These are phyloP conservation scores for Penium margaritaceum DNA, from an alignment of 139 green algal species.

Conservation along the genomic window DNA sequence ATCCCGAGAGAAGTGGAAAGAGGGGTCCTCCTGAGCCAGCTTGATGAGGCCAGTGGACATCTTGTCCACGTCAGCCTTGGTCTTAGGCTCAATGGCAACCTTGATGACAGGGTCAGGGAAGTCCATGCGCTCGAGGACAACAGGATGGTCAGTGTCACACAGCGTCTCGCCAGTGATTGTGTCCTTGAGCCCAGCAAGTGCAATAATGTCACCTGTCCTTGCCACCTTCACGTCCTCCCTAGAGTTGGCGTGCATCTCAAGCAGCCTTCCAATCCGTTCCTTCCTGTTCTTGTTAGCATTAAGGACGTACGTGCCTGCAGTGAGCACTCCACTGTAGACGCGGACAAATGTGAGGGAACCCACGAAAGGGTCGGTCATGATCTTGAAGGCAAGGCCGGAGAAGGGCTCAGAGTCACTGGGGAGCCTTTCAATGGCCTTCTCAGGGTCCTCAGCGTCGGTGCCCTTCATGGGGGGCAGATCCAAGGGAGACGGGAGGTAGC, in stretches of 20 bases:
- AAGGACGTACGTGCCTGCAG: slow-evolving; percentile 74
- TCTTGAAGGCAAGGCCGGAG: slow-evolving; percentile 95
- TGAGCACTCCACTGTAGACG: slow-evolving; percentile 76
- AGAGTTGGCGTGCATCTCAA: slow-evolving; percentile 98
- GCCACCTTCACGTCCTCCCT: slow-evolving; percentile 87
- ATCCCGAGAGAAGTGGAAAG: slow-evolving; percentile 86
- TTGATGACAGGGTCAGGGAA: slow-evolving; percentile 99
- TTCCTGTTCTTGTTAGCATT: slow-evolving; percentile 93
- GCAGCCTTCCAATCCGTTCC: slow-evolving; percentile 90
- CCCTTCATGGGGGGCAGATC: slow-evolving; percentile 63
- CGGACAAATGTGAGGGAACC: slow-evolving; percentile 90
- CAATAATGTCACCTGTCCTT: slow-evolving; percentile 89
- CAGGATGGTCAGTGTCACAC: slow-evolving; percentile 78
- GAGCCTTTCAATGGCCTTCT: slow-evolving; percentile 65
- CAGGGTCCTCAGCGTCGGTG: slow-evolving; percentile 56
- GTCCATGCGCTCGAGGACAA: slow-evolving; percentile 98
- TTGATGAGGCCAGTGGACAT: slow-evolving; percentile 91
- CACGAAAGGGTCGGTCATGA: slow-evolving; percentile 90
- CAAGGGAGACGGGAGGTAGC: slow-evolving; percentile 87
- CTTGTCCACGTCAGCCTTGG: slow-evolving; percentile 92
- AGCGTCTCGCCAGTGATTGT: slow-evolving; percentile 91
- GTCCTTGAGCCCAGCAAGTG: slow-evolving; percentile 82
- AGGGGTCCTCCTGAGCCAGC: slow-evolving; percentile 94
- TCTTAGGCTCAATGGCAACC: slow-evolving; percentile 94
- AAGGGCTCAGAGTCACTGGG: slow-evolving; percentile 79